Conservation (phyloP, 2,329 filamentous ascomycete genomes). For the Coleophoma cylindrospora region DNA sequence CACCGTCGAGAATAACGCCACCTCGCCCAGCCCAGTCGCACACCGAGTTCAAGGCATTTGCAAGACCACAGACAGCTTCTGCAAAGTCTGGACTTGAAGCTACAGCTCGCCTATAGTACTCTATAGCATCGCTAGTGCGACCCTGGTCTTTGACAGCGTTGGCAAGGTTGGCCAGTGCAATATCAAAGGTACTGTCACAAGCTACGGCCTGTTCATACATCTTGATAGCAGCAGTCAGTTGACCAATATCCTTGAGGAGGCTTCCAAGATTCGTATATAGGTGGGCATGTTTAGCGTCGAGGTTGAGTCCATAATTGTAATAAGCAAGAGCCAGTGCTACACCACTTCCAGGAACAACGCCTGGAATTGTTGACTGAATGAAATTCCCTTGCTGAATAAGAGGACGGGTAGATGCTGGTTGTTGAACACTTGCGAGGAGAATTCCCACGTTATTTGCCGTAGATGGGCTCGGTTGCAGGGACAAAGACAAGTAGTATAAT, state of each 20-base stretch:
- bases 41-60: constrained; percentile 92
- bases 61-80: constrained; percentile 92
- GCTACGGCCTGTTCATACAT: constrained; percentile 96
- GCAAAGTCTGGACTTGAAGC: constrained; percentile 91
- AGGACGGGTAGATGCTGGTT: constrained; percentile 40
- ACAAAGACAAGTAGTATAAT: constrained; percentile 91
- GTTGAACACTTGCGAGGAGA: constrained; percentile 89
- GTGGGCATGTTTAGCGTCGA: constrained; percentile 89
- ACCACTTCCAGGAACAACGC: constrained; percentile 80
- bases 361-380: constrained; percentile 55
- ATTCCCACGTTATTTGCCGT: constrained; percentile 99
- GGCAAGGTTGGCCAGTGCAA: constrained; percentile 90
- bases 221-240: constrained; percentile 82
- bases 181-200: constrained; percentile 93
- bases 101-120: constrained; percentile 87
- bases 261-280: constrained; percentile 96
- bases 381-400: constrained; percentile 23
- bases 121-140: constrained; percentile 84
- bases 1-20: constrained; percentile 70
- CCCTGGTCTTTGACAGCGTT: constrained; percentile 98
- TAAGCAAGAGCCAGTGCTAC: constrained; percentile 85
- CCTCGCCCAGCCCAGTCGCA: constrained; percentile 92
- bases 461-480: constrained; percentile 90
- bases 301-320: constrained; percentile 86
- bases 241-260: constrained; percentile 91